phyloP scores from a whole-genome alignment of 2,329 filamentous ascomycete genomes.

The Diaporthe vaccinii region DNA sequence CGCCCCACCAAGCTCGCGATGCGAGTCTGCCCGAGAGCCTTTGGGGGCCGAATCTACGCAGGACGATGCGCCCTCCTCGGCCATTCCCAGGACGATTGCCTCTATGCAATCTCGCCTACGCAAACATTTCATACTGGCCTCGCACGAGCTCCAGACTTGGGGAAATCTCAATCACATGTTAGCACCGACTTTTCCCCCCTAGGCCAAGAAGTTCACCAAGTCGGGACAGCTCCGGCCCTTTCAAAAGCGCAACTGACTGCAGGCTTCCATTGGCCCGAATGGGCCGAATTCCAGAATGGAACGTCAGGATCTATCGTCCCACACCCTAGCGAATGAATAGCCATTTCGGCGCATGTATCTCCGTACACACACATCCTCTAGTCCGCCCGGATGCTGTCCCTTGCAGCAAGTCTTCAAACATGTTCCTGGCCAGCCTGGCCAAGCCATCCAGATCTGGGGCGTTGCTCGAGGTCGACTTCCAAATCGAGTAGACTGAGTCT shows the following conservation, averaged over 20 bases:
- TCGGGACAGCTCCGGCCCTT: slow-evolving; percentile 29
- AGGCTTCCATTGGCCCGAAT: slow-evolving; percentile 32
- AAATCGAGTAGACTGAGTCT: slow-evolving; percentile 27
- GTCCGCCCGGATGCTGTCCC: slow-evolving; percentile 28
- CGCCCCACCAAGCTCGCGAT: slow-evolving; percentile 39
- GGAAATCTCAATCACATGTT: slow-evolving; percentile 28
- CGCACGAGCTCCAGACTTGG: slow-evolving; percentile 1
- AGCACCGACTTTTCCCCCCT: slow-evolving; percentile 9
- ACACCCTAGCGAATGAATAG: slow-evolving; percentile 18
- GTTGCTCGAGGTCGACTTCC: slow-evolving; percentile 35
- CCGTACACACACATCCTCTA: slow-evolving; percentile 13
- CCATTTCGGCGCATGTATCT: slow-evolving; percentile 29
- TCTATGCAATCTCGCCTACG: slow-evolving; percentile 17
- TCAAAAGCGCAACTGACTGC: slow-evolving; percentile 9
- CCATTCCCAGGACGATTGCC: slow-evolving; percentile 19
- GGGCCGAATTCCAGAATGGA: slow-evolving; percentile 25
- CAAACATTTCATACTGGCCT: slow-evolving; percentile 10
- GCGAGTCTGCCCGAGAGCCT: slow-evolving; percentile 37
- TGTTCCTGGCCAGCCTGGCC: slow-evolving; percentile 16
- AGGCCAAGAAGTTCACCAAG: slow-evolving; percentile 8
- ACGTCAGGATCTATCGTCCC: slow-evolving; percentile 3
- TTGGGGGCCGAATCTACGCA: slow-evolving; percentile 33
- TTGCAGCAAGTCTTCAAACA: slow-evolving; percentile 32
- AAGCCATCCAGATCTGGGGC: slow-evolving; percentile 33
- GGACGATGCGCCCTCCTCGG: slow-evolving; percentile 8